Evolutionary conservation across 352 stramenopile genomes (phyloP).

Genomic region (Pythium phragmiticola): DNA sequence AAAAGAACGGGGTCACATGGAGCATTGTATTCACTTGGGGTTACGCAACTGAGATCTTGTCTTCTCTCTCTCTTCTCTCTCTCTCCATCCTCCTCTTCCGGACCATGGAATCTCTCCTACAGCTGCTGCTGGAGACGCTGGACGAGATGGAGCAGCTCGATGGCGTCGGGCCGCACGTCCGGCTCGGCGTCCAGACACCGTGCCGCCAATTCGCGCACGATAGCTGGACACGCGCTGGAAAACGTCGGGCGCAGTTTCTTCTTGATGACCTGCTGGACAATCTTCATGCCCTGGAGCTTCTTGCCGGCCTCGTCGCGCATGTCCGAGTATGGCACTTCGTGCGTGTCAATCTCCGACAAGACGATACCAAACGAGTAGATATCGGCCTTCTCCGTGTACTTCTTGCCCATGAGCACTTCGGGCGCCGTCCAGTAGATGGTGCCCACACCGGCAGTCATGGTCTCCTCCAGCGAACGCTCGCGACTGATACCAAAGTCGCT

Average conservation of each 20-base stretch:
- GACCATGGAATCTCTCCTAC: background rate
- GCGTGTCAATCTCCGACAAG: constrained; percentile 18
- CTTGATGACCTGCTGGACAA: constrained; percentile 78
- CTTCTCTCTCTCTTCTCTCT: background rate
- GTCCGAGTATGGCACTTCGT: constrained; percentile 78
- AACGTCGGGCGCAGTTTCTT: constrained; percentile 67
- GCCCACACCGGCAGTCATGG: constrained; percentile 78
- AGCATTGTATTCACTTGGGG: too few species aligned
- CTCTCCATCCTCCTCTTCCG: background rate
- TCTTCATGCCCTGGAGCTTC: constrained; percentile 81
- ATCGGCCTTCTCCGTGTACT: constrained; percentile 57
- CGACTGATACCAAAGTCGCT: constrained; percentile 51
- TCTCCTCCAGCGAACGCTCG: constrained; percentile 73
- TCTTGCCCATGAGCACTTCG: constrained; percentile 76
- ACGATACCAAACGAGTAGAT: constrained; percentile 18
- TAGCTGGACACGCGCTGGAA: constrained; percentile 39
- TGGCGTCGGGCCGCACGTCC: constrained; percentile 59
- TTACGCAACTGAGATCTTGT: background rate
- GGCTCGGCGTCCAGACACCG: constrained; percentile 70
- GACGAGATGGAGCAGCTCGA: constrained; percentile 69
- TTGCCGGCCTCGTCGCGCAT: constrained; percentile 67
- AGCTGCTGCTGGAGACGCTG: constrained; percentile 26
- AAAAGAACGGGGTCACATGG: too few species aligned
- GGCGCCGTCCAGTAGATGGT: constrained; percentile 85
- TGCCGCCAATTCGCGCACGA: constrained; percentile 56